Evolutionary conservation across 2,329 filamentous ascomycete genomes (phyloP), one percentile per base, ranked within the genome.

Genomic region (Curvularia sp.): DNA sequence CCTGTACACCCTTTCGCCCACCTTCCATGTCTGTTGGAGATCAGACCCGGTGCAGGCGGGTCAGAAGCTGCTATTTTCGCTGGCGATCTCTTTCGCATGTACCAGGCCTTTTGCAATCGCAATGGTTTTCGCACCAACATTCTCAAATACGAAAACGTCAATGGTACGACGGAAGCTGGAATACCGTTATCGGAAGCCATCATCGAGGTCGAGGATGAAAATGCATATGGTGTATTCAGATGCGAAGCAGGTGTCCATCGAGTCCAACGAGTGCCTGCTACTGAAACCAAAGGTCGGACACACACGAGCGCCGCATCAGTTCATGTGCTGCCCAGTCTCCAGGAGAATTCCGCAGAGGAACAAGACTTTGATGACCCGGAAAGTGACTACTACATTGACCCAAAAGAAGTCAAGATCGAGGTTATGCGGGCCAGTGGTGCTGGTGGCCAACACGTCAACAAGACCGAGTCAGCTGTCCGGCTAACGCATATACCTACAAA

Each of bases 401-500:
- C 91, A 5, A 84, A 87, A 60, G 94, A 99, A 58, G 92, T 99
- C 23, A 84, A 84, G 50, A 82, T 87, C 19, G 95, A 99, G 74
- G 92, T 93, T 60, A 97, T 98, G 93, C 86, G 93, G 15, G 93
- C 95, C 0, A 83, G 92, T 45, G 95, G 95, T 59, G 94, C 95
- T 0, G 95, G 95, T 30, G 95, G 95, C 0, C 95, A 99, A 80
- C 95, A 99, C 78, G 95, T 99, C 74, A 99, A 99, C 80, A 97
- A 94, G 77, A 99, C 95, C 0, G 95, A 99, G 80, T 97, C 92
- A 28, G 95, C 95, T 3, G 91, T 99, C 60, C 89, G 95, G 9
- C 83, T 99, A 70, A 98, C 93, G 1, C 95, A 99, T 80, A 78
- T 90, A 6, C 95, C 95, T 2, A 96, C 93, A 0, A 91, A 90